Conservation (phyloP, 2,329 filamentous ascomycete genomes). For the Microcyclosporella mali region DNA sequence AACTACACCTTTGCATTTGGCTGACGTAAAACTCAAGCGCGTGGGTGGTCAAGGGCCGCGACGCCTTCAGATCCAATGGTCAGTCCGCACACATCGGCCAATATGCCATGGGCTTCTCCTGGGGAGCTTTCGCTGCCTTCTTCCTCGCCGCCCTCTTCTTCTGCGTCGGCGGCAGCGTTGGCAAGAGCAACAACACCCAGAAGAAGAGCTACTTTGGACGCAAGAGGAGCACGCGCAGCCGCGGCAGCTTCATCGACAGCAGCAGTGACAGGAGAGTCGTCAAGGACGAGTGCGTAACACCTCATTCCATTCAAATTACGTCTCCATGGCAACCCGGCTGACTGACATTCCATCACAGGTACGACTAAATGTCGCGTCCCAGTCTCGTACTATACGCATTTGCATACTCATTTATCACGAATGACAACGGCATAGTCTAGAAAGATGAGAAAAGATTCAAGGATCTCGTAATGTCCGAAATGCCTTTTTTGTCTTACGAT, state of each 20-base stretch:
- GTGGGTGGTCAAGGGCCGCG: conserved; percentile 63
- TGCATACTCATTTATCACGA: background rate
- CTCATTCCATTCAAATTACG: conserved; percentile 2
- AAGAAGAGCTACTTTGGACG: conserved; percentile 44
- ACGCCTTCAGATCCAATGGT: conserved; percentile 54
- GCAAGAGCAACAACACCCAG: conserved; percentile 37
- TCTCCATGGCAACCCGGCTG: background rate
- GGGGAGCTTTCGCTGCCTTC: conserved; percentile 63
- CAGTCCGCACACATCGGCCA: conserved; percentile 56
- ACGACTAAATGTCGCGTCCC: conserved; percentile 1
- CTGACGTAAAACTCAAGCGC: conserved; percentile 40
- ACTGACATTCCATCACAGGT: conserved; percentile 5
- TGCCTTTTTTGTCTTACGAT: too few species aligned
- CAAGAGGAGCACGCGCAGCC: conserved; percentile 42
- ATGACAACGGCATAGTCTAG: background rate
- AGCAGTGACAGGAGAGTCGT: conserved; percentile 57
- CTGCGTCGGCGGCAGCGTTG: conserved; percentile 53
- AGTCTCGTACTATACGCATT: background rate
- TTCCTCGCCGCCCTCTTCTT: conserved; percentile 63
- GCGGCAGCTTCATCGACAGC: conserved; percentile 51
- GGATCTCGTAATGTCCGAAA: conserved; percentile 4
- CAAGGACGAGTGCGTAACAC: conserved; percentile 61
- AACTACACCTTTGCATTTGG: conserved; percentile 2
- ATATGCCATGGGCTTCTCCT: conserved; percentile 71
- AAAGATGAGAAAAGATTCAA: background rate